These are phyloP conservation scores for Camillea tinctor DNA, from an alignment of 2,329 filamentous ascomycete species.

Conservation along the genomic window DNA sequence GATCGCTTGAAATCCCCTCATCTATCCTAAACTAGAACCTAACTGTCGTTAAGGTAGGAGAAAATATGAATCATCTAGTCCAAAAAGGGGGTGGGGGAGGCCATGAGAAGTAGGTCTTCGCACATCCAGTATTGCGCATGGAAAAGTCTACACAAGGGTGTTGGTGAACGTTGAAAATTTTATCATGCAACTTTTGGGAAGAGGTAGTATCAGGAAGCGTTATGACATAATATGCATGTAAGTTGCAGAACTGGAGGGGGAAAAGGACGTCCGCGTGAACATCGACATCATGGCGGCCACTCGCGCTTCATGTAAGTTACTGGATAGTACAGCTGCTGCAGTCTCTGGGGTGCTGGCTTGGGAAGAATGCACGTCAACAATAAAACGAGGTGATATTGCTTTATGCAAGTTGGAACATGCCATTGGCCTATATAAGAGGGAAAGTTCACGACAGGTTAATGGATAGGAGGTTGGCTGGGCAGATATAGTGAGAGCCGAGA, in stretches of 20 bases:
- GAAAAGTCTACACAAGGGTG: not conserved
- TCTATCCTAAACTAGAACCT: no score
- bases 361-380: not conserved
- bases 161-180: not conserved
- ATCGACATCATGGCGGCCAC: no score
- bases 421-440: not conserved
- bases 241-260: constrained; percentile 2
- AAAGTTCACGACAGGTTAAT: not conserved
- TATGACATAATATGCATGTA: constrained; percentile 12
- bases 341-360: no score
- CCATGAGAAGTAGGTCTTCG: no score
- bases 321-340: not conserved
- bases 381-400: not conserved
- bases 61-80: no score
- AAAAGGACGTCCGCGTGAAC: not conserved
- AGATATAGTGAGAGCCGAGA: not conserved
- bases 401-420: not conserved
- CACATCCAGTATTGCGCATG: no score
- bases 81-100: no score
- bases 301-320: no score
- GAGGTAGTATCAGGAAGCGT: constrained; percentile 11
- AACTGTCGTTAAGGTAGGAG: no score
- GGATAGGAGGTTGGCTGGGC: not conserved
- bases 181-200: constrained; percentile 7
- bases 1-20: no score